A percentile compares a stretch with the other conserved stretches of the same genome.
phyloP scores from a whole-genome alignment of 148 eudicot species.

The Cornus florida region DNA sequence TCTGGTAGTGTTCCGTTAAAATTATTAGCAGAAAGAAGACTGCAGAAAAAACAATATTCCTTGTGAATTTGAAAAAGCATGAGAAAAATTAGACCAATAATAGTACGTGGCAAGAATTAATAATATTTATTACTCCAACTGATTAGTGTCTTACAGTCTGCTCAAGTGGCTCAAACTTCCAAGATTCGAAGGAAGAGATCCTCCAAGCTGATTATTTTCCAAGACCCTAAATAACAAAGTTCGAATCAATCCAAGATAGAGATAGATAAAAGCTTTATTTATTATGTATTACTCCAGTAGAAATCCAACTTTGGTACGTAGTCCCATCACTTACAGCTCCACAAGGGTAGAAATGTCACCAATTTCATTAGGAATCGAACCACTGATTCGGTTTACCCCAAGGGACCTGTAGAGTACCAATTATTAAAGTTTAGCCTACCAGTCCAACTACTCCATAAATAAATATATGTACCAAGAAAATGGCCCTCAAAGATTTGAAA shows the following conservation, averaged over 20 bases:
- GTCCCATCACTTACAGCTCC: constrained; percentile 48
- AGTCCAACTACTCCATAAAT: background rate
- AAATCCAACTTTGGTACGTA: too few relatives aligned
- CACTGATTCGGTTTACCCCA: constrained; percentile 54
- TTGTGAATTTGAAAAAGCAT: background rate
- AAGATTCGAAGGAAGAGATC: constrained; percentile 57
- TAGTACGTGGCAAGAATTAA: too few relatives aligned
- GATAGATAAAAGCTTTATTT: too few relatives aligned
- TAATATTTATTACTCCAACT: background rate
- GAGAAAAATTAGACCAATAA: too few relatives aligned
- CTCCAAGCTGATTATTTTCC: constrained; percentile 63
- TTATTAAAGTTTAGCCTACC: background rate
- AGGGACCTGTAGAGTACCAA: constrained; percentile 44
- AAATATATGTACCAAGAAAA: background rate
- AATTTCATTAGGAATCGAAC: constrained; percentile 64
- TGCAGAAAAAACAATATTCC: constrained; percentile 25
- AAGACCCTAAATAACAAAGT: constrained; percentile 35
- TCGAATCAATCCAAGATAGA: background rate
- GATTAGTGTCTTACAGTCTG: constrained; percentile 46
- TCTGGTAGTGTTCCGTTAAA: constrained; percentile 75
- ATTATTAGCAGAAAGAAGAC: constrained; percentile 68
- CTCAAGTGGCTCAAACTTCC: constrained; percentile 61
- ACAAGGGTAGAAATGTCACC: constrained; percentile 67
- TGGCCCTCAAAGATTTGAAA: background rate
- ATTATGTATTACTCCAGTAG: background rate